Percentiles rank a stretch among this genome's conserved stretches.
Conservation (phyloP, 768 basidiomycete species). For the Cubamyces sp. region DNA sequence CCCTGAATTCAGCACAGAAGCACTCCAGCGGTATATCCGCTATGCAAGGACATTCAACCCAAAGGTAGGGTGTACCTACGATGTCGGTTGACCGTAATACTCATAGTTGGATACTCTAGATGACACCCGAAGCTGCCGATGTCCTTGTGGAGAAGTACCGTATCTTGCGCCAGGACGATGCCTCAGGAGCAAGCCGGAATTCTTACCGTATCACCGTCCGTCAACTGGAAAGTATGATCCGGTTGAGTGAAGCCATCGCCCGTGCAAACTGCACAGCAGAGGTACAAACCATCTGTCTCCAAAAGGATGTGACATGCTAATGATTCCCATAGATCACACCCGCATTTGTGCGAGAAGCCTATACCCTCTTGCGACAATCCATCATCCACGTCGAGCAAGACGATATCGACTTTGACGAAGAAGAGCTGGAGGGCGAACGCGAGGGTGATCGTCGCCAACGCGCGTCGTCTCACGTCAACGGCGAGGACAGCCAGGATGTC, state of each 20-base stretch:
- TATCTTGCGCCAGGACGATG: conserved; percentile 88
- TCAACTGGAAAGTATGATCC: conserved; percentile 98
- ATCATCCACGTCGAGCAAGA: conserved; percentile 99
- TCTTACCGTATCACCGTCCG: conserved; percentile 98
- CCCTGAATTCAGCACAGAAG: conserved; percentile 97
- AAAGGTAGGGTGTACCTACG: conserved; percentile 59
- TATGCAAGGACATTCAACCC: conserved; percentile 98
- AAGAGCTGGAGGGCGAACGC: conserved; percentile 68
- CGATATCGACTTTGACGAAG: conserved; percentile 96
- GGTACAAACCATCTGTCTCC: conserved; percentile 45
- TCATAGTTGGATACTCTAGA: conserved; percentile 45
- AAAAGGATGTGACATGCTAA: not conserved
- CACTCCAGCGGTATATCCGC: conserved; percentile 93
- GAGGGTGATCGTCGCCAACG: conserved; percentile 41
- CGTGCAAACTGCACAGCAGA: conserved; percentile 96
- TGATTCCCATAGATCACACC: conserved; percentile 73
- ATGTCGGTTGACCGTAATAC: not conserved
- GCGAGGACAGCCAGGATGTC: conserved; percentile 58
- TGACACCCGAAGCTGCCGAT: conserved; percentile 91
- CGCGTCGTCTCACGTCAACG: conserved; percentile 35
- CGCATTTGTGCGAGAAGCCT: conserved; percentile 94
- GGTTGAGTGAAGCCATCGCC: conserved; percentile 95
- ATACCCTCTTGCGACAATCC: conserved; percentile 89
- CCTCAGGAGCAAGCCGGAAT: conserved; percentile 83
- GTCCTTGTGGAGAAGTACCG: conserved; percentile 96